Evolutionary conservation across 2,329 filamentous ascomycete genomes (phyloP).

Genomic region (Scortechinia acanthostroma): DNA sequence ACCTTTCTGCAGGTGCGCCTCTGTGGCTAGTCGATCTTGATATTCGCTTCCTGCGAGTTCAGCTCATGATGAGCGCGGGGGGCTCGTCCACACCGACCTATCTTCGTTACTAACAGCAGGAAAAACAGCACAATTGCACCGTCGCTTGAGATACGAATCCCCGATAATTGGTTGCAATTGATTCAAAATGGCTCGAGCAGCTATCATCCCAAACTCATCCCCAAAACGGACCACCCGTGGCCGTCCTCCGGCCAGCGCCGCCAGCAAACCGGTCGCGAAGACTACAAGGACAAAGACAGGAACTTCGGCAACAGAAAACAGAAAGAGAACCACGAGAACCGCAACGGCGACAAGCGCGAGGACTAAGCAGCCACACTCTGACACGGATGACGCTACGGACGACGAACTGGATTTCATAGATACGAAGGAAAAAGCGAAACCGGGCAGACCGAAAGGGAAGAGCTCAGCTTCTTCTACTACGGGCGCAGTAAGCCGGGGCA

Average conservation of each 20-base stretch:
- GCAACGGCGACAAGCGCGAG: neutral
- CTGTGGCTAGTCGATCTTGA: too few species aligned
- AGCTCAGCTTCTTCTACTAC: neutral
- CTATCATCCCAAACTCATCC: neutral
- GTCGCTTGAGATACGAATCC: too few species aligned
- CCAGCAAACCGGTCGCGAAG: too few species aligned
- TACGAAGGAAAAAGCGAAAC: neutral
- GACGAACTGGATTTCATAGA: neutral
- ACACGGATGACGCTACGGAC: neutral
- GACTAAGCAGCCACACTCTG: neutral
- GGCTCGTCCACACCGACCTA: too few species aligned
- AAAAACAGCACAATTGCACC: too few species aligned
- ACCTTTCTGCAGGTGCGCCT: too few species aligned
- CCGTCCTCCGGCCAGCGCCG: too few species aligned
- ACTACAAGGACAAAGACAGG: neutral
- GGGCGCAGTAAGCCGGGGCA: neutral
- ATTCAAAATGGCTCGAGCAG: constrained; percentile 2
- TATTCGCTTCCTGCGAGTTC: too few species aligned
- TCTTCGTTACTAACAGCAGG: too few species aligned
- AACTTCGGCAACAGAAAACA: neutral
- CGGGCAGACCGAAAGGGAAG: neutral
- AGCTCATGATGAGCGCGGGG: too few species aligned
- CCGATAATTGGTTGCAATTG: too few species aligned
- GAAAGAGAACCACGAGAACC: too few species aligned
- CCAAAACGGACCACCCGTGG: neutral